Base-by-base conservation (phyloP, 345 rosid species). In the Firmiana major region DNA sequence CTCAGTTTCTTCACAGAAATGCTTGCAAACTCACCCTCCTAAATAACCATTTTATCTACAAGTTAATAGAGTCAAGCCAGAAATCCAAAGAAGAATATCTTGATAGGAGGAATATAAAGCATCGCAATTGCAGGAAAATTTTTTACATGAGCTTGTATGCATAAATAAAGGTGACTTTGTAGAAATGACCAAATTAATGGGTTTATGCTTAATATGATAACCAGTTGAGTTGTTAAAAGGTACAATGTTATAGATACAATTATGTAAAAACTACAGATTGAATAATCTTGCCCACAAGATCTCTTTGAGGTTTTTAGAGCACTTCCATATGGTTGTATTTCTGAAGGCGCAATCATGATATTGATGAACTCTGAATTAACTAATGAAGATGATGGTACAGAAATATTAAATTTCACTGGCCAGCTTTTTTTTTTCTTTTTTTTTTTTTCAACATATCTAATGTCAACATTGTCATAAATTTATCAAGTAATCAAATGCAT, bases 1-100 rank as follows among this genome's bases (percentile, higher is more conserved):
- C 99, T 90, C 84, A 95, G 77, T 77, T 88, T 90, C 93, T 88
- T 93, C 83, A 93, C 98, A 0, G 87, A 88, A 77, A 90, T 85
- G 80, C 92, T 87, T 31, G 87, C 93, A 82, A 89, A 86, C 59
- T 95, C 99, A 46, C 99, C 99, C 72, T 95, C 99, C 99, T 95
- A 76, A 53, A 73, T 17, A 57, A 21, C 75, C 49, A 76, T 43
- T 68, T 67, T 54, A 28, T 10, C 34, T 0, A 38, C 77, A 67
- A 80, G 63, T 55, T 63, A 60, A 67, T 73, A 74, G 26, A 75
- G 64, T 63, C 45, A 71, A 59, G 72, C 49, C 13, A 40, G 40
- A 42, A 62, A 24, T 53, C 59, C 74, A 63, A 63, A 9, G 1
- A 13, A 49, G 54, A 36, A 36, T 36, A 36, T 49, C 49, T 8